Base-by-base conservation (phyloP, 805 yeast species). In the Hanseniaspora lachancei region DNA sequence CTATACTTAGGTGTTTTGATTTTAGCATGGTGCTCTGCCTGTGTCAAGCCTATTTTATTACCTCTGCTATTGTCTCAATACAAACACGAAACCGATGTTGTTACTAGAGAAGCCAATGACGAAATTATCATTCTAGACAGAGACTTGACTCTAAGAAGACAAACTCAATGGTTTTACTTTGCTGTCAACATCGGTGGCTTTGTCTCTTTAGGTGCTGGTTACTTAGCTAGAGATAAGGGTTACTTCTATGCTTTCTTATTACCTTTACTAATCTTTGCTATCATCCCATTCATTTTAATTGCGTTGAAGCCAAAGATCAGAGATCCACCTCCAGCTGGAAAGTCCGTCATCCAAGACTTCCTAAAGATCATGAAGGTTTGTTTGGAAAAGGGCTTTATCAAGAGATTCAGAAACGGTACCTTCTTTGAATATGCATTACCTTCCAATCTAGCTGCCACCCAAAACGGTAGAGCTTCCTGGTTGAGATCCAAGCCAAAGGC, bases 21-120 rank as follows among this genome's bases (percentile, higher is more conserved):
- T 52, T 78, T 86, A 62, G 91, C 91, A 61, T 62, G 83, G 41
- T 91, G 87, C 42, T 81, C 93, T 39, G 93, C 93, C 63, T 84
- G 88, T 62, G 85, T 86, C 66, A 86, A 86, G 67, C 75, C 89
- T 44, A 84, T 85, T 62, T 58, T 64, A 73, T 80, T 85, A 34
- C 78, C 88, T 5, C 68, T 67, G 29, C 73, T 86, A 64, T 79
- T 86, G 65, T 89, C 88, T 68, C 86, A 82, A 63, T 87, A 82
- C 69, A 80, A 77, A 64, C 81, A 83, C 46, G 77, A 79, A 65
- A 72, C 77, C 57, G 74, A 76, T 61, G 84, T 80, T 59, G 79
- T 76, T 52, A 78, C 86, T 57, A 54, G 43, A 41, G 77, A 76
- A 3, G 70, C 76, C 57, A 64, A 73, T 29, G 95, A 95, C 57